These are phyloP conservation scores for Guadua angustifolia DNA, from an alignment of 176 grass and related monocot species.

Conservation along the genomic window DNA sequence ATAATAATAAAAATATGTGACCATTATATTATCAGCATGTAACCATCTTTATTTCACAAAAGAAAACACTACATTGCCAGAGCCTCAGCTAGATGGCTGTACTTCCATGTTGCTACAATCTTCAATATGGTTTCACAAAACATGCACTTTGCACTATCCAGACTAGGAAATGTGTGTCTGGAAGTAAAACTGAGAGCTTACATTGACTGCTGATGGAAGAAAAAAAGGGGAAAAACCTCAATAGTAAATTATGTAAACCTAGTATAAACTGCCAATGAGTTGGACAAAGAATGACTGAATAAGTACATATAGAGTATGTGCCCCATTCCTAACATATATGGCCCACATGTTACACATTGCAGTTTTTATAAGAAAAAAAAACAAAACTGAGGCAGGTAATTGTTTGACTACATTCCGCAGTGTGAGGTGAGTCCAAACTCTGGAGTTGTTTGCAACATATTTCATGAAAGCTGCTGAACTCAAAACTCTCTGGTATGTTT, in stretches of 20 bases:
- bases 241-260: not conserved
- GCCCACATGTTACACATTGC: not conserved
- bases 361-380: not conserved
- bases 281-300: not conserved
- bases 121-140: conserved; percentile 18
- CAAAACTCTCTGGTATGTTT: not conserved
- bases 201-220: not conserved
- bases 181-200: conserved; percentile 7
- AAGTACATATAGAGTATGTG: not conserved
- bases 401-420: not conserved
- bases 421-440: not conserved
- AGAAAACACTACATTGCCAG: not conserved
- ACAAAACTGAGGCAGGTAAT: not conserved
- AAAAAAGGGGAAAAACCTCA: not conserved
- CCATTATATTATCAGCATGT: not conserved
- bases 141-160: not conserved
- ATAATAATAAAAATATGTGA: not conserved
- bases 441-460: not conserved
- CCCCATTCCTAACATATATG: not conserved
- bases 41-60: not conserved
- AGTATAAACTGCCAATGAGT: not conserved
- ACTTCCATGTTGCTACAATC: not conserved
- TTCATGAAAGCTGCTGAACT: not conserved
- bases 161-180: not conserved
- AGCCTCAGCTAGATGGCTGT: not conserved